Evolutionary conservation across 495 filamentous ascomycete species (phyloP).

Genomic region (Daldinia bambusicola): DNA sequence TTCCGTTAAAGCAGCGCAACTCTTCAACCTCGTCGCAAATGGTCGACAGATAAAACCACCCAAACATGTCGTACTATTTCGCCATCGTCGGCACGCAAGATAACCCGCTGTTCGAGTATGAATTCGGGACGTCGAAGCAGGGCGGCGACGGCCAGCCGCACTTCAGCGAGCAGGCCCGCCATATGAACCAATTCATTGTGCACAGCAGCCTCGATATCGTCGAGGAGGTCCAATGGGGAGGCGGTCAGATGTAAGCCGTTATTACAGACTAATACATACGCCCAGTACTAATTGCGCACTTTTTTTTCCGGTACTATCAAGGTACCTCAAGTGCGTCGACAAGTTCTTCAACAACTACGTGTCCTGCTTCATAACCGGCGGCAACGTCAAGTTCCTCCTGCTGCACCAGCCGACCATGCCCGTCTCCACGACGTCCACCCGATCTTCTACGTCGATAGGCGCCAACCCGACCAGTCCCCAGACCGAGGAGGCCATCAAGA

Average conservation of each 20-base stretch:
- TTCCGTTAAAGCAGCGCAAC: neutral
- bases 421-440: constrained; percentile 51
- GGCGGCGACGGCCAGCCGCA: constrained; percentile 91
- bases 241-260: constrained; percentile 78
- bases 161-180: constrained; percentile 84
- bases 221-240: constrained; percentile 93
- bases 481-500: constrained; percentile 91
- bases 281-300: too few species aligned
- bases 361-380: constrained; percentile 87
- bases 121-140: constrained; percentile 94
- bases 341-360: constrained; percentile 91
- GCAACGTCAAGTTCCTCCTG: constrained; percentile 86
- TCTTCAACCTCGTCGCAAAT: constrained; percentile 35
- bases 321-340: constrained; percentile 96
- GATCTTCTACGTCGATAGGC: constrained; percentile 72
- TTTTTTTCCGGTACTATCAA: constrained; percentile 45
- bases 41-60: constrained; percentile 46
- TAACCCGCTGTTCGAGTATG: constrained; percentile 92
- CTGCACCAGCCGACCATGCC: constrained; percentile 77
- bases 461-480: constrained; percentile 85
- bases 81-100: constrained; percentile 93
- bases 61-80: constrained; percentile 93
- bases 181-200: constrained; percentile 97
- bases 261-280: constrained; percentile 23
- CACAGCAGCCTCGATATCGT: constrained; percentile 92